Conservation (phyloP, 352 stramenopile genomes). For the Halophytophthora batemanensis region DNA sequence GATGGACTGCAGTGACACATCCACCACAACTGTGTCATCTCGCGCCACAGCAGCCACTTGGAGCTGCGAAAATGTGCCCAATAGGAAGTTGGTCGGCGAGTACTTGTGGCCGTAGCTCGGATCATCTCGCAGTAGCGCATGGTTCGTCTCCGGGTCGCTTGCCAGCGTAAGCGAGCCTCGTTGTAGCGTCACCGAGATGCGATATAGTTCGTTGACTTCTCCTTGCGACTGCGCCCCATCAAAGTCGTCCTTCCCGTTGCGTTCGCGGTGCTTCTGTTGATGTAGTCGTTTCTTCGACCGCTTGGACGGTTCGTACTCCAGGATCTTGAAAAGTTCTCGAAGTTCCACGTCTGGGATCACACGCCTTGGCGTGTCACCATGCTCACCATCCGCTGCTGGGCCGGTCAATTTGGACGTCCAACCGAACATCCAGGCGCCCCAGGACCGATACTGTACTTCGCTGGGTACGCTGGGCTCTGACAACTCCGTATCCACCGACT, state of each 20-base stretch:
- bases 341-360: slow-evolving; percentile 80
- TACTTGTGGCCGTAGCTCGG: slow-evolving; percentile 65
- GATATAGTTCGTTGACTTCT: slow-evolving; percentile 54
- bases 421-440: slow-evolving; percentile 84
- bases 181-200: slow-evolving; percentile 66
- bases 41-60: slow-evolving; percentile 68
- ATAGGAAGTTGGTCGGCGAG: slow-evolving; percentile 69
- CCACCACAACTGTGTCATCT: slow-evolving; percentile 70
- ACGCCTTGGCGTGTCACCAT: slow-evolving; percentile 28
- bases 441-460: slow-evolving; percentile 73
- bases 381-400: slow-evolving; percentile 26
- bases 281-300: slow-evolving; percentile 49
- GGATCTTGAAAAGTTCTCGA: slow-evolving; percentile 84
- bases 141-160: slow-evolving; percentile 74
- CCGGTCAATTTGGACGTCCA: slow-evolving; percentile 72
- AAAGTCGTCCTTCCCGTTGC: slow-evolving; percentile 21
- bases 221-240: slow-evolving; percentile 31
- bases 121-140: slow-evolving; percentile 57
- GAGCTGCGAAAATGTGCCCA: slow-evolving; percentile 74
- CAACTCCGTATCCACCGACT: slow-evolving; percentile 77
- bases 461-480: slow-evolving; percentile 68
- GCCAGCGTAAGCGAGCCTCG: slow-evolving; percentile 75
- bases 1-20: slow-evolving; percentile 84
- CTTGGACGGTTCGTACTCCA: slow-evolving; percentile 78
- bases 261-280: slow-evolving; percentile 29